Evolutionary conservation across 768 basidiomycete genomes (phyloP).

Genomic region (Imleria badia): DNA sequence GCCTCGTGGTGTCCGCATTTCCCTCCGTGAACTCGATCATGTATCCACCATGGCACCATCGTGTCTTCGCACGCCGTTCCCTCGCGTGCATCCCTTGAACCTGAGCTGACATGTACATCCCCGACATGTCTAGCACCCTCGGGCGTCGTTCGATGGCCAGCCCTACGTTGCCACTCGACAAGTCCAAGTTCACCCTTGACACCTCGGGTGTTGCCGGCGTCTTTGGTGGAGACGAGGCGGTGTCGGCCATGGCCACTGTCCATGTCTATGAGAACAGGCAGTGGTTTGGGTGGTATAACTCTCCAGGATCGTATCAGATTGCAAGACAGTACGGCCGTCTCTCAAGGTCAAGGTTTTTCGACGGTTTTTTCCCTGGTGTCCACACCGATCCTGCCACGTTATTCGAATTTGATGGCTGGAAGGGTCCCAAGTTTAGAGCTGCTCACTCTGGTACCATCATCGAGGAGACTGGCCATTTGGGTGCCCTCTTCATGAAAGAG

Average conservation of each 20-base stretch:
- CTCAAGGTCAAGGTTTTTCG: conserved; percentile 31
- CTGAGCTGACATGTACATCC: conserved; percentile 20
- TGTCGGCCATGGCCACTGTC: conserved; percentile 37
- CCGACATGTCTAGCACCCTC: conserved; percentile 10
- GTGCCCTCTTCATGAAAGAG: conserved; percentile 25
- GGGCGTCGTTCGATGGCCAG: conserved; percentile 10
- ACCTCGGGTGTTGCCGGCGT: conserved; percentile 35
- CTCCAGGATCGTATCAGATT: conserved; percentile 35
- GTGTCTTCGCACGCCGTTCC: conserved; percentile 1
- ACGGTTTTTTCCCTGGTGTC: conserved; percentile 33
- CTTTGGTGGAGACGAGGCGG: conserved; percentile 38
- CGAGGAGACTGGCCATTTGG: conserved; percentile 30
- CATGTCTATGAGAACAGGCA: conserved; percentile 32
- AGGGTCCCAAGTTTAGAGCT: conserved; percentile 32
- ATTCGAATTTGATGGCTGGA: conserved; percentile 29
- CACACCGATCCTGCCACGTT: conserved; percentile 31
- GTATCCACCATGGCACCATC: neutral
- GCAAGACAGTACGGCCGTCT: conserved; percentile 33
- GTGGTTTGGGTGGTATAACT: conserved; percentile 39
- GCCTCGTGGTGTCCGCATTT: no score
- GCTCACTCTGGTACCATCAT: conserved; percentile 31
- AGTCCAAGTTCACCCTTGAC: conserved; percentile 26
- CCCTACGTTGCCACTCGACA: conserved; percentile 10
- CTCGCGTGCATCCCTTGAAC: neutral
- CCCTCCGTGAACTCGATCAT: neutral